phyloP scores from a whole-genome alignment of 495 filamentous ascomycete genomes.

The Penicillium lividum region DNA sequence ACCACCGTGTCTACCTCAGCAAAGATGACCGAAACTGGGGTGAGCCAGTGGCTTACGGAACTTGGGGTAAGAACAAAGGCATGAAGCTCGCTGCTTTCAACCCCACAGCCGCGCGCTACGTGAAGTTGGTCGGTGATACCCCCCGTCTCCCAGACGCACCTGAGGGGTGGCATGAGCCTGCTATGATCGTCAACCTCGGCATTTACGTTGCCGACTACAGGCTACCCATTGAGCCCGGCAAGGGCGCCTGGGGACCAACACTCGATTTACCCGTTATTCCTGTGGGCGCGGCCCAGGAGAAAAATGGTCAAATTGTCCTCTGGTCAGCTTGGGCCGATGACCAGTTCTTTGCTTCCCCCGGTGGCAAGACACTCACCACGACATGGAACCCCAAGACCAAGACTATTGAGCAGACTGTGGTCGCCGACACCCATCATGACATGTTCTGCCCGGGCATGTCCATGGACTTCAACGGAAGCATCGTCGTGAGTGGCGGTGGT shows the following conservation, averaged over 20 bases:
- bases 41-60: conserved; percentile 42
- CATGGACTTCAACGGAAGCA: conserved; percentile 48
- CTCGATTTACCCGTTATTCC: conserved; percentile 55
- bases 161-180: background rate
- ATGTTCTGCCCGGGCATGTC: conserved; percentile 68
- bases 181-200: conserved; percentile 36
- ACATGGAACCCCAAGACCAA: conserved; percentile 42
- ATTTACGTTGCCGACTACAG: conserved; percentile 23
- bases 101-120: conserved; percentile 38
- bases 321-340: conserved; percentile 45
- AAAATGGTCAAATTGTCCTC: conserved; percentile 33
- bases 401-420: conserved; percentile 5
- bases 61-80: conserved; percentile 41
- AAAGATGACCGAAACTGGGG: conserved; percentile 37
- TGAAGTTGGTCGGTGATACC: conserved; percentile 31
- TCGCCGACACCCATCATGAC: conserved; percentile 53
- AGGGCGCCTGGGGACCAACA: conserved; percentile 49
- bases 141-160: background rate
- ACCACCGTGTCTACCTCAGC: conserved; percentile 44
- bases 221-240: conserved; percentile 12
- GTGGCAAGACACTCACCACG: conserved; percentile 47
- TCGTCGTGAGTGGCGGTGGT: conserved; percentile 55
- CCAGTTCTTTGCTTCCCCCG: conserved; percentile 33
- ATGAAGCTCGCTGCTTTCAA: conserved; percentile 43
- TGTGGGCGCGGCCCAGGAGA: conserved; percentile 35